A percentile compares a stretch with the other conserved stretches of the same genome.
Conservation (phyloP, 768 basidiomycete species). For the Panellus pusillus region DNA sequence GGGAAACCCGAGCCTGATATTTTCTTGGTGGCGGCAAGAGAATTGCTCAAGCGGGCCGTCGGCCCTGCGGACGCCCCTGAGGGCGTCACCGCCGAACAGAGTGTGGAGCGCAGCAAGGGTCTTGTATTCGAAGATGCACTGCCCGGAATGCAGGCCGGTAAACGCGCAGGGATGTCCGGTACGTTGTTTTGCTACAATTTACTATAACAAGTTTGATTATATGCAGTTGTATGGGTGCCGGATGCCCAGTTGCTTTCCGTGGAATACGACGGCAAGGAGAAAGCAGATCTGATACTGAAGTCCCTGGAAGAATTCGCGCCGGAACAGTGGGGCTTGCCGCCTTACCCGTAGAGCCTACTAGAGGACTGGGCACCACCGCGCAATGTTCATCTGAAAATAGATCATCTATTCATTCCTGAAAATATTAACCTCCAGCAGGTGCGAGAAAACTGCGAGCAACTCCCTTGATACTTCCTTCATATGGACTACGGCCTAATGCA, state of each 20-base stretch:
- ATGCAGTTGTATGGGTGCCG: conserved; percentile 81
- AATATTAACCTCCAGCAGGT: too few relatives aligned
- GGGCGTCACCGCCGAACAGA: conserved; percentile 33
- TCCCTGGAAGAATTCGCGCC: conserved; percentile 77
- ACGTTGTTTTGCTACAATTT: conserved; percentile 18
- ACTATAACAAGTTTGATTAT: conserved; percentile 4
- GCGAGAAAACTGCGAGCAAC: too few relatives aligned
- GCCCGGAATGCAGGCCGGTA: conserved; percentile 76
- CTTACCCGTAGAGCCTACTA: conserved; percentile 52
- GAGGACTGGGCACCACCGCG: too few relatives aligned
- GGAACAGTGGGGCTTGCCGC: conserved; percentile 80
- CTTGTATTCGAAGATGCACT: conserved; percentile 84
- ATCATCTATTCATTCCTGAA: too few relatives aligned
- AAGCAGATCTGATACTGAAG: conserved; percentile 56
- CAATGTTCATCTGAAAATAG: too few relatives aligned
- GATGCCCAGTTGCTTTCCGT: conserved; percentile 64
- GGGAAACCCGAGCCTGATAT: conserved; percentile 87
- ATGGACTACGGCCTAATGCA: too few relatives aligned
- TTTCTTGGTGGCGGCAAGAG: conserved; percentile 71
- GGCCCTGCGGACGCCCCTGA: conserved; percentile 43
- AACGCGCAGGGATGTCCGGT: conserved; percentile 88
- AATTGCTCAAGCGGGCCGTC: conserved; percentile 55
- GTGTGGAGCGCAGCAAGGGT: conserved; percentile 55
- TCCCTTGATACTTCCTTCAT: too few relatives aligned
- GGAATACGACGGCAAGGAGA: conserved; percentile 47